Evolutionary conservation across 495 filamentous ascomycete genomes (phyloP), one percentile per base, ranked within the genome.

Genomic region (Aspergillus hancockii): DNA sequence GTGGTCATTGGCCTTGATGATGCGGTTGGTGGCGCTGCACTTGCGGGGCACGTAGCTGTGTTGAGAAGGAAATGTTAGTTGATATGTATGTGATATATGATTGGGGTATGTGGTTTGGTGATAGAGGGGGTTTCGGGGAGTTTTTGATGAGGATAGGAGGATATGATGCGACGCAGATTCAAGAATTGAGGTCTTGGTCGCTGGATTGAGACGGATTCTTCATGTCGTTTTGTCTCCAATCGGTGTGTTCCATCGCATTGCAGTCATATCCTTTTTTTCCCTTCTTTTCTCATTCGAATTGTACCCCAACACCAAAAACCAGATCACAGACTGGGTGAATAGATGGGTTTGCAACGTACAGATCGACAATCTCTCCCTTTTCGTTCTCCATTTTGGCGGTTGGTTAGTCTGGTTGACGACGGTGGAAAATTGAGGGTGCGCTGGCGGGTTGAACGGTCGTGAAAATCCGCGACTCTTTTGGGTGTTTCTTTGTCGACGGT

Each of bases 1-100:
- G 83, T 95, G 91, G 81, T 95, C 94, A 81, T 97, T 97, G 82
- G 94, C 90, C 84, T 97, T 97, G 87, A 98, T 97, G 86, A 98
- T 97, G 79, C 90, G 87, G 88, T 90, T 90, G 78, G 90, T 93
- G 71, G 90, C 91, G 77, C 85, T 89, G 89, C 91, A 93, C 86
- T 93, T 99, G 85, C 94, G 92, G 78, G 95, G 93, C 83, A 97
- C 92, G 85, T 97, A 98, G 78, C 92, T 96, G 74, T n/a, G 64
- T 52, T 7, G 34, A 31, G 32, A 52, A 49, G 34, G 49, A 10
- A 30, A 10, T 60, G 60, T 70, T 73, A 70, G 72, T 59, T 62
- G 52, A n/a, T 41, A 8, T 22, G 3, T 23, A 23, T 47, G 7
- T 1, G n/a, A 41, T 41, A n/a, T 41, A 14, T 41, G 5, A 16